These are phyloP conservation scores for Sabuloglossum arenarium DNA, from an alignment of 495 filamentous ascomycete genomes.

Conservation along the genomic window DNA sequence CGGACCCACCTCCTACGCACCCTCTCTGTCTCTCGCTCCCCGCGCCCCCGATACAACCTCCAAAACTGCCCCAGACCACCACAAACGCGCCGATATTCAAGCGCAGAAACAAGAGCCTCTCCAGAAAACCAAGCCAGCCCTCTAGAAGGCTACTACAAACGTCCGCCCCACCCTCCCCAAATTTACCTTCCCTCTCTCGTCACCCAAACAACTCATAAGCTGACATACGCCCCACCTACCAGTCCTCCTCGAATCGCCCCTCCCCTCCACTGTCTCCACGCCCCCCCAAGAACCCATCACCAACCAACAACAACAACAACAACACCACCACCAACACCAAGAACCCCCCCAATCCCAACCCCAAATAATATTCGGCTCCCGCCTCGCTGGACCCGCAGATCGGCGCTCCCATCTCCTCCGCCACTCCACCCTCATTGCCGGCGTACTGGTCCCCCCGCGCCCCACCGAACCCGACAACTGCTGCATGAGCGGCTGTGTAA, in stretches of 20 bases:
- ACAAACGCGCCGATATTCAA: background rate
- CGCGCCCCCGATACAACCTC: background rate
- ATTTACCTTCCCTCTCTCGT: background rate
- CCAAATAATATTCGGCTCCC: conserved; percentile 56
- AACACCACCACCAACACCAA: background rate
- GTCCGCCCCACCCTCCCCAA: background rate
- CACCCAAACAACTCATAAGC: background rate
- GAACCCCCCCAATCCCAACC: conserved; percentile 11
- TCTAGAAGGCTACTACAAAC: conserved; percentile 8
- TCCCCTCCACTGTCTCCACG: background rate
- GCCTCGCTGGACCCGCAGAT: conserved; percentile 47
- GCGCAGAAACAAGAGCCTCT: background rate
- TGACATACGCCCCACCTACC: background rate
- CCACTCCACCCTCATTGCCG: conserved; percentile 39
- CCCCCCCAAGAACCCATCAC: background rate
- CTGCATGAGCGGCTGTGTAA: conserved; percentile 96
- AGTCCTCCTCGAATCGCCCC: background rate
- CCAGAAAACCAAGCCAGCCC: background rate
- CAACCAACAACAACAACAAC: background rate
- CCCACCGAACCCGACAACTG: conserved; percentile 93
- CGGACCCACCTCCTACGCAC: background rate
- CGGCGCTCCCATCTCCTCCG: conserved; percentile 30
- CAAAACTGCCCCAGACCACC: background rate
- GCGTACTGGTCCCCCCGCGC: conserved; percentile 58
- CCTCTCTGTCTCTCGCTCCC: background rate